These are phyloP conservation scores for Fusarium praegraminearum DNA, from an alignment of 2,329 filamentous ascomycete species.

Conservation along the genomic window DNA sequence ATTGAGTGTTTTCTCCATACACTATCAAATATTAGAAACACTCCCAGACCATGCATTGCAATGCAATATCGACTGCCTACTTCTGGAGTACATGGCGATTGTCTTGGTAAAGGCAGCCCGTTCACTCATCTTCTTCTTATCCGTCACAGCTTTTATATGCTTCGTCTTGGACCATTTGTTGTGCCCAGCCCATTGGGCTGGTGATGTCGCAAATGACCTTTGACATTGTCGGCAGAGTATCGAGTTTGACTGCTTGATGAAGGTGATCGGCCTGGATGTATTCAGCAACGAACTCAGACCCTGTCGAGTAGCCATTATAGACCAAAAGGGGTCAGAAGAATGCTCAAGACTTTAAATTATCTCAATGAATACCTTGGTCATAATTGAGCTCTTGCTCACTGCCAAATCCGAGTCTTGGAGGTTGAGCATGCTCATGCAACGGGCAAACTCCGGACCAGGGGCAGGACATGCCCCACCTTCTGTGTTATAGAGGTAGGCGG, in stretches of 20 bases:
- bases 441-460: constrained; percentile 49
- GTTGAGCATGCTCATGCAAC: constrained; percentile 36
- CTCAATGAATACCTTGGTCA: background rate
- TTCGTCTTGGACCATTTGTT: constrained; percentile 97
- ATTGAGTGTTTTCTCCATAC: constrained; percentile 77
- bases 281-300: constrained; percentile 33
- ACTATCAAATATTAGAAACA: constrained; percentile 61
- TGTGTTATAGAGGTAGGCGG: constrained; percentile 6
- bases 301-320: constrained; percentile 34
- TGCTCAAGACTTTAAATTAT: too few relatives aligned
- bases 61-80: constrained; percentile 57
- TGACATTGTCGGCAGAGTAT: constrained; percentile 61
- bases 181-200: constrained; percentile 73
- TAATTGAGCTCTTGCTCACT: constrained; percentile 2
- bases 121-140: constrained; percentile 80
- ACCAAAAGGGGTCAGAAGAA: background rate
- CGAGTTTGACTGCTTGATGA: constrained; percentile 17
- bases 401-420: constrained; percentile 2
- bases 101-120: constrained; percentile 77
- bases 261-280: constrained; percentile 15
- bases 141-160: constrained; percentile 91
- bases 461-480: constrained; percentile 31
- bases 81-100: constrained; percentile 80
- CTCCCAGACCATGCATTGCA: background rate
- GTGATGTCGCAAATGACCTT: constrained; percentile 62